Evolutionary conservation across 768 basidiomycete species (phyloP).

Genomic region (Collybia sordida): DNA sequence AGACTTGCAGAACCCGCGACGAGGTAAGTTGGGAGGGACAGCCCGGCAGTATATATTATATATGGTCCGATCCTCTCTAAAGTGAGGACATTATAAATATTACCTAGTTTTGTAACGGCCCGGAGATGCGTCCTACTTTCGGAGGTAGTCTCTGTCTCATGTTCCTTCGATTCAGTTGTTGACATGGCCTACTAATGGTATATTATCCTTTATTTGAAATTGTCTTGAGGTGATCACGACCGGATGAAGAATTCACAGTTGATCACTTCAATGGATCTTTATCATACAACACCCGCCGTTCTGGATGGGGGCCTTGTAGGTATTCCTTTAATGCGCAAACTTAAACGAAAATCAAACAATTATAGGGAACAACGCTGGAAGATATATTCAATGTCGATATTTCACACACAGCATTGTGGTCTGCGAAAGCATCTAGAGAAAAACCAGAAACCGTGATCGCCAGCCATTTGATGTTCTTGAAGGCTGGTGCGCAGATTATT

Average conservation of each 20-base stretch:
- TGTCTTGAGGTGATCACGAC: no score
- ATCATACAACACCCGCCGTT: constrained; percentile 18
- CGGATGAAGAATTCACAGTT: not conserved
- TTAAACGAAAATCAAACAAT: not conserved
- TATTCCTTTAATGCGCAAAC: not conserved
- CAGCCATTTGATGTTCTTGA: constrained; percentile 62
- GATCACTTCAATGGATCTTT: constrained; percentile 1
- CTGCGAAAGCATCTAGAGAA: constrained; percentile 56
- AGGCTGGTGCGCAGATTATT: constrained; percentile 65
- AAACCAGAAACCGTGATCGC: constrained; percentile 53
- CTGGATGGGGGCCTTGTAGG: constrained; percentile 51
- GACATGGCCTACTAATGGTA: no score
- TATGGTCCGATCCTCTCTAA: no score
- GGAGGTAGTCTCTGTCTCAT: no score
- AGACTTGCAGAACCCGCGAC: no score
- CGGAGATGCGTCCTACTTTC: no score
- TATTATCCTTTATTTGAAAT: no score
- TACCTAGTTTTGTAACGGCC: no score
- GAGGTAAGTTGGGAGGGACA: no score
- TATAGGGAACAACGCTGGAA: constrained; percentile 65
- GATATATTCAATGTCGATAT: constrained; percentile 45
- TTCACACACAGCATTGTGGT: constrained; percentile 66
- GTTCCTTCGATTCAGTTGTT: no score
- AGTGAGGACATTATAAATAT: no score
- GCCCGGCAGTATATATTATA: no score